Evolutionary conservation across 805 yeast genomes (phyloP).

Genomic region (Candida multigemmis): DNA sequence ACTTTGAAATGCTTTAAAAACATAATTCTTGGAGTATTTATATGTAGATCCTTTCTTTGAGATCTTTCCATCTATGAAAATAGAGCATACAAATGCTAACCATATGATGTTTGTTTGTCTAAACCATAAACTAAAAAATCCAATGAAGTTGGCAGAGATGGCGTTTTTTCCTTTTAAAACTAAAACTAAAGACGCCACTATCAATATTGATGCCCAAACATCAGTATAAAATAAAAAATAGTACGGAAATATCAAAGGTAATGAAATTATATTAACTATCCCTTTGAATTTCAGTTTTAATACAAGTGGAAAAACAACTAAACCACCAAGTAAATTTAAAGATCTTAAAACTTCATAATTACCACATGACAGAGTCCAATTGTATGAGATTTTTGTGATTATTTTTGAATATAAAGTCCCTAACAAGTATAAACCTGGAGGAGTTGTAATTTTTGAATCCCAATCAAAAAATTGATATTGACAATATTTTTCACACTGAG

Average conservation of each 20-base stretch:
- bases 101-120: slow-evolving; percentile 91
- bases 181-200: slow-evolving; percentile 45
- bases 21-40: slow-evolving; percentile 12
- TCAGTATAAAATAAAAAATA: slow-evolving; percentile 84
- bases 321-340: slow-evolving; percentile 62
- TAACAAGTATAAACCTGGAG: slow-evolving; percentile 76
- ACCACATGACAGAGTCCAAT: slow-evolving; percentile 8
- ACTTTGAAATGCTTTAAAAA: slow-evolving; percentile 11
- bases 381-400: slow-evolving; percentile 8
- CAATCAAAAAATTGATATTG: slow-evolving; percentile 53
- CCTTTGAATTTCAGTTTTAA: slow-evolving; percentile 11
- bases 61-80: slow-evolving; percentile 41
- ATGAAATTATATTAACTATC: slow-evolving; percentile 24
- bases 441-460: slow-evolving; percentile 92
- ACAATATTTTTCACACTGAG: slow-evolving; percentile 67
- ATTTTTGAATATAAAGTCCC: slow-evolving; percentile 30
- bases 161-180: slow-evolving; percentile 20
- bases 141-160: slow-evolving; percentile 33
- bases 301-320: slow-evolving; percentile 40
- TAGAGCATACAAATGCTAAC: slow-evolving; percentile 54
- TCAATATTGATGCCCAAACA: slow-evolving; percentile 76
- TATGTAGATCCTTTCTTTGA: slow-evolving; percentile 3
- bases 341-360: slow-evolving; percentile 18
- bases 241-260: slow-evolving; percentile 69
- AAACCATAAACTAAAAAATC: slow-evolving; percentile 58